Evolutionary conservation across 139 green algal genomes (phyloP).

Genomic region (Pedinophyceae sp.): DNA sequence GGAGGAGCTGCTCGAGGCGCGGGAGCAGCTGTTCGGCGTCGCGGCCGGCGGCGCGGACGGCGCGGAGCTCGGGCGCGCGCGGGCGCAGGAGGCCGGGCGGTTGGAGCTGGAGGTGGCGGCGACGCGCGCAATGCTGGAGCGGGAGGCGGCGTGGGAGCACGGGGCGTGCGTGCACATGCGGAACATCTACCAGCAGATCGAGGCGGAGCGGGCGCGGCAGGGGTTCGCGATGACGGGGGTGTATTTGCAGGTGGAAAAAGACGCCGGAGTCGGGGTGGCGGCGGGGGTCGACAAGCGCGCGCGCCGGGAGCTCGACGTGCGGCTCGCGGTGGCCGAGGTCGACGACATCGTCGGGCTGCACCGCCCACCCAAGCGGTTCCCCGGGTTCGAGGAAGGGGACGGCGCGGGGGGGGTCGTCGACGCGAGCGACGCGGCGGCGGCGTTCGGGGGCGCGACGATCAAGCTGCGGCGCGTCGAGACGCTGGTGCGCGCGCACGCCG

Average conservation of each 20-base stretch:
- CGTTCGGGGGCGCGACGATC: not conserved
- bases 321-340: not conserved
- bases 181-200: not conserved
- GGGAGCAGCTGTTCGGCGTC: not conserved
- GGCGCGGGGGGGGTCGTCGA: no score
- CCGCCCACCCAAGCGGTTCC: not conserved
- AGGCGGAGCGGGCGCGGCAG: not conserved
- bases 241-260: not conserved
- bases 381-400: no score
- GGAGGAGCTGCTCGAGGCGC: not conserved
- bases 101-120: not conserved
- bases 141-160: not conserved
- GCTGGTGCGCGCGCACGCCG: not conserved
- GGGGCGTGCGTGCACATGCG: not conserved
- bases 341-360: not conserved
- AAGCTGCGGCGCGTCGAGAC: not conserved
- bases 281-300: no score
- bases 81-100: no score
- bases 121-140: not conserved
- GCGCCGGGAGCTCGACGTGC: not conserved
- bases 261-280: not conserved
- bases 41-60: no score
- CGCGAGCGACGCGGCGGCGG: not conserved
- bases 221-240: not conserved
- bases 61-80: no score